These are phyloP conservation scores for Talaromyces albobiverticillius DNA, from an alignment of 2,329 filamentous ascomycete genomes.

Conservation along the genomic window DNA sequence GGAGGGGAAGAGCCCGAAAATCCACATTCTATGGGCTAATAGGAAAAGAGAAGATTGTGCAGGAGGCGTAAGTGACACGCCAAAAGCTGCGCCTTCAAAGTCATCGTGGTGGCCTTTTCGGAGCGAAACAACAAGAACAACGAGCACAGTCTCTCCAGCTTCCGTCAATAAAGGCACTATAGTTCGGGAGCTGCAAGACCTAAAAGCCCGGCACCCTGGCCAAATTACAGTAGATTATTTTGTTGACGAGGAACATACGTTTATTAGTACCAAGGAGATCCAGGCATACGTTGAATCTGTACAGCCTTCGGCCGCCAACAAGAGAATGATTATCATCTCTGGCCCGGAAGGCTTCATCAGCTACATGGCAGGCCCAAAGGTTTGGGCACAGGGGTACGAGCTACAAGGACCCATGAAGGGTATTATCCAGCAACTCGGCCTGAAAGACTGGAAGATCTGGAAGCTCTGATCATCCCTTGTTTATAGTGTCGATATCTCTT, in stretches of 20 bases:
- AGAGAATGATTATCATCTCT: slow-evolving; percentile 71
- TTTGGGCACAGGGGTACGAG: slow-evolving; percentile 70
- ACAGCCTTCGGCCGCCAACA: slow-evolving; percentile 20
- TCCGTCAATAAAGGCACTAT: slow-evolving; percentile 37
- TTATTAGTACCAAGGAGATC: slow-evolving; percentile 59
- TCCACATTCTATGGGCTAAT: slow-evolving; percentile 83
- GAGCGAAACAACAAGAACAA: slow-evolving; percentile 14
- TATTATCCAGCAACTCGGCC: slow-evolving; percentile 59
- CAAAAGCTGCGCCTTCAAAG: slow-evolving; percentile 15
- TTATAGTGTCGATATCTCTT: neutral
- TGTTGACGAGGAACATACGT: slow-evolving; percentile 73
- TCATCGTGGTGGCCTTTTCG: slow-evolving; percentile 30
- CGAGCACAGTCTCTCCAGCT: slow-evolving; percentile 8
- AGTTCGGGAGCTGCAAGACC: slow-evolving; percentile 59
- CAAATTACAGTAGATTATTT: slow-evolving; percentile 69
- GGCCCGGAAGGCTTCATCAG: slow-evolving; percentile 88
- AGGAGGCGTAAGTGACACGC: slow-evolving; percentile 56
- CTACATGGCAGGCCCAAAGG: slow-evolving; percentile 74
- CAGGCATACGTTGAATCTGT: slow-evolving; percentile 27
- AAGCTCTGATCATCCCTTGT: slow-evolving; percentile 47
- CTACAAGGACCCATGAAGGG: slow-evolving; percentile 73
- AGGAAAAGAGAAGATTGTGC: slow-evolving; percentile 63
- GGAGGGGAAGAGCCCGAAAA: slow-evolving; percentile 35
- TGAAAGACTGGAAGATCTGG: slow-evolving; percentile 56
- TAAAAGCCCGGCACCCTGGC: slow-evolving; percentile 58